Evolutionary conservation across 1,284 basidiomycete species (phyloP).

Genomic region (Earliella scabrosa): DNA sequence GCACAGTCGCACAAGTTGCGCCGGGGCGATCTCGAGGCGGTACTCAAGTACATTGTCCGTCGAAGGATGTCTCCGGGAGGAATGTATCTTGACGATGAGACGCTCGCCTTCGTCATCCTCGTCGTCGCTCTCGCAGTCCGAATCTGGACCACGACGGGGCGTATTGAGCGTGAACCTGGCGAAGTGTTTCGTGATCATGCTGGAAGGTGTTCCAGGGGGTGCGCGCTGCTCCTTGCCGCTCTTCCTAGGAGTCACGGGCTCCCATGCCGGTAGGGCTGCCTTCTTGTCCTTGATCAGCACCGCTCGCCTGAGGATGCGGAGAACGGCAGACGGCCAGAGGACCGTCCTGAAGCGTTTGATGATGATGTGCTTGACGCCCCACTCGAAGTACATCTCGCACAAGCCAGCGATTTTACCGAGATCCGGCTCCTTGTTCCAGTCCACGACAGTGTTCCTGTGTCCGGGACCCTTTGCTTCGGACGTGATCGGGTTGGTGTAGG

Average conservation of each 20-base stretch:
- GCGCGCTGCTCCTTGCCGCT: slow-evolving; percentile 28
- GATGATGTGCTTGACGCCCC: slow-evolving; percentile 82
- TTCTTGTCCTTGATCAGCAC: slow-evolving; percentile 49
- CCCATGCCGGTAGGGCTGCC: slow-evolving; percentile 1
- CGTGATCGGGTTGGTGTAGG: slow-evolving; percentile 79
- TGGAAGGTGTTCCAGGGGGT: slow-evolving; percentile 53
- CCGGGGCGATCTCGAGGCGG: slow-evolving; percentile 71
- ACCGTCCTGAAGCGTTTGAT: slow-evolving; percentile 79
- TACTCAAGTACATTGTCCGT: slow-evolving; percentile 76
- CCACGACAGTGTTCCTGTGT: slow-evolving; percentile 39
- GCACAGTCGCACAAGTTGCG: slow-evolving; percentile 62
- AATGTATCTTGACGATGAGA: slow-evolving; percentile 51
- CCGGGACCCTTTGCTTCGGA: slow-evolving; percentile 57
- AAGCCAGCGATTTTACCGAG: slow-evolving; percentile 72
- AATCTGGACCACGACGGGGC: slow-evolving; percentile 7
- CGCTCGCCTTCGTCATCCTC: slow-evolving; percentile 34
- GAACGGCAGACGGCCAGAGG: slow-evolving; percentile 71
- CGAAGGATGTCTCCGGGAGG: slow-evolving; percentile 56
- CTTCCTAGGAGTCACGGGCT: slow-evolving; percentile 45
- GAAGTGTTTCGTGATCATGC: slow-evolving; percentile 59
- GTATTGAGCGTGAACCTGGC: slow-evolving; percentile 45
- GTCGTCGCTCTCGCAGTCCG: slow-evolving; percentile 27
- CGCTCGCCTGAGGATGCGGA: slow-evolving; percentile 66
- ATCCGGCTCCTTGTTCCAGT: slow-evolving; percentile 70
- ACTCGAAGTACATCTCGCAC: slow-evolving; percentile 89